A percentile compares a stretch with the other conserved stretches of the same genome.
phyloP scores from a whole-genome alignment of 2,329 filamentous ascomycete species.

The Diaporthe sp. region DNA sequence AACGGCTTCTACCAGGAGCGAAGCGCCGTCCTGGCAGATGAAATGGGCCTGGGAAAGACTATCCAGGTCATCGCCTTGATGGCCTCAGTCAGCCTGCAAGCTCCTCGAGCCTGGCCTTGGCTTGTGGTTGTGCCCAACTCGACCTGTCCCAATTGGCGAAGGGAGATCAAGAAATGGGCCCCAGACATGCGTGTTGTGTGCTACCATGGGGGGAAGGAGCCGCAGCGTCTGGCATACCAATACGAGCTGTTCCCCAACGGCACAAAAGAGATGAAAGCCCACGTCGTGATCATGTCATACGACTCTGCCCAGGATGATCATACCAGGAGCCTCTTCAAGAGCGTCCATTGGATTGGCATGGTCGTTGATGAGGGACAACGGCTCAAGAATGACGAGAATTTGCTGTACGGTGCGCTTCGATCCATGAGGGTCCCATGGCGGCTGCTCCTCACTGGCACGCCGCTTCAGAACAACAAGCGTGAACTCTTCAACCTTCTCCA shows the following conservation, averaged over 20 bases:
- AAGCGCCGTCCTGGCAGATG: constrained; percentile 93
- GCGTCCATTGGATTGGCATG: constrained; percentile 85
- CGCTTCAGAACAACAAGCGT: constrained; percentile 93
- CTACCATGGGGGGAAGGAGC: constrained; percentile 82
- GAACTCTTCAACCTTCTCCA: constrained; percentile 98
- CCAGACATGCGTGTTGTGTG: constrained; percentile 89
- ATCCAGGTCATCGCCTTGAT: constrained; percentile 91
- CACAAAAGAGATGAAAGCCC: constrained; percentile 78
- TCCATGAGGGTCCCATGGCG: constrained; percentile 84
- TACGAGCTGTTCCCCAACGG: constrained; percentile 85
- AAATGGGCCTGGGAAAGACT: constrained; percentile 98
- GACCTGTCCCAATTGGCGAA: constrained; percentile 96
- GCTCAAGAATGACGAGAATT: constrained; percentile 90
- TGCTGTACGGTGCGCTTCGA: constrained; percentile 80
- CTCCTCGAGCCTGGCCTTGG: constrained; percentile 87
- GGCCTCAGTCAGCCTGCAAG: constrained; percentile 74
- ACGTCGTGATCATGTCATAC: constrained; percentile 95
- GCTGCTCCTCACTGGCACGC: constrained; percentile 89
- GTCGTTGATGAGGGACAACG: constrained; percentile 96
- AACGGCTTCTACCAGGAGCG: constrained; percentile 86
- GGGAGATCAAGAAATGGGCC: constrained; percentile 94
- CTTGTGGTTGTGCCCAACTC: constrained; percentile 93
- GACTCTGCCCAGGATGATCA: constrained; percentile 84
- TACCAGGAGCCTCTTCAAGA: constrained; percentile 72
- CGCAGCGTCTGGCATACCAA: constrained; percentile 80